Evolutionary conservation across 768 basidiomycete genomes (phyloP).

Genomic region (Boletus vinaceobasis): DNA sequence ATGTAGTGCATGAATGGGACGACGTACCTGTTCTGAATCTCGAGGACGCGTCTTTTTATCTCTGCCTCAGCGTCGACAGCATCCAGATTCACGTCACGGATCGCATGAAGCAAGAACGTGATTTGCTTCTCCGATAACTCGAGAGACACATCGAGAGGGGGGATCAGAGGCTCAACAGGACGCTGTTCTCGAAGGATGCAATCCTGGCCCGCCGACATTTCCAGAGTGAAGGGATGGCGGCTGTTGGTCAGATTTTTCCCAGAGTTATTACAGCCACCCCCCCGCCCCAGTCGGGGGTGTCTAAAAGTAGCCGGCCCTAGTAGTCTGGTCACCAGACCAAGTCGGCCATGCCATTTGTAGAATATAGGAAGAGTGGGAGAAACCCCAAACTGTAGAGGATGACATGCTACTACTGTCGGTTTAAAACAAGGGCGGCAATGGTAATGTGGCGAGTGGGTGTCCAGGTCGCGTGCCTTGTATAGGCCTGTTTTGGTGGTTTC

Average conservation of each 20-base stretch:
- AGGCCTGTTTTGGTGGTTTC: no score
- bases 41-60: not conserved
- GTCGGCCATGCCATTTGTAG: no score
- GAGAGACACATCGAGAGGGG: not conserved
- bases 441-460: no score
- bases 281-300: no score
- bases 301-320: no score
- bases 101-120: conserved; percentile 1
- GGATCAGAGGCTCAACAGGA: conserved; percentile 1
- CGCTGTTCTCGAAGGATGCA: conserved; percentile 1
- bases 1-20: not conserved
- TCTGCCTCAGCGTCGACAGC: not conserved
- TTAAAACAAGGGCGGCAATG: no score
- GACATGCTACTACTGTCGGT: no score
- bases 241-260: not conserved
- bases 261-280: not conserved
- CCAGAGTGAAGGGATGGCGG: not conserved
- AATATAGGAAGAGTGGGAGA: no score
- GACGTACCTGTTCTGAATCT: not conserved
- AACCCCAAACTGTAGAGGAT: no score
- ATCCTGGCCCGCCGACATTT: not conserved
- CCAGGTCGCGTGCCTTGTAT: no score
- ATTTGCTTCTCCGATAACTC: not conserved
- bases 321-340: no score
- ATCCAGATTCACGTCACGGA: not conserved